phyloP scores from a whole-genome alignment of 495 filamentous ascomycete genomes.

The Hypoxylon rickii region DNA sequence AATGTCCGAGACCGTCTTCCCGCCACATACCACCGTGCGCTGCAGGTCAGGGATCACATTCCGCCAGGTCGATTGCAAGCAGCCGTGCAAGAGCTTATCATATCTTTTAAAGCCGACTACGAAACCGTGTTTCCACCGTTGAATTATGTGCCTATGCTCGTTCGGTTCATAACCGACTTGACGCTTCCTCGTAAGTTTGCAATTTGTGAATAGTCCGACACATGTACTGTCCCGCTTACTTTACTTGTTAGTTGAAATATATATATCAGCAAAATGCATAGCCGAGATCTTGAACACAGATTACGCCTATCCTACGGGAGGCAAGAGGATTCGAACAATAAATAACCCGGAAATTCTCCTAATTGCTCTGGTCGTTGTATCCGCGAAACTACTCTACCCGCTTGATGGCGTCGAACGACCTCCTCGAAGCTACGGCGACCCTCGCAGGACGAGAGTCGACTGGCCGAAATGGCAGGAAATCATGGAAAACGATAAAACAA shows the following conservation, averaged over 20 bases:
- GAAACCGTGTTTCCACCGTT: constrained; percentile 72
- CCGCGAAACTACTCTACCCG: constrained; percentile 78
- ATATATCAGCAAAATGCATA: constrained; percentile 63
- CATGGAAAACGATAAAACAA: constrained; percentile 44
- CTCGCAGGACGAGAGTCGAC: constrained; percentile 64
- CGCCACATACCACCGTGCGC: constrained; percentile 56
- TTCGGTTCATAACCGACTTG: constrained; percentile 71
- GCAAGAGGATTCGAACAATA: constrained; percentile 39
- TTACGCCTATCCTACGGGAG: constrained; percentile 58
- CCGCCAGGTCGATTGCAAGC: constrained; percentile 62
- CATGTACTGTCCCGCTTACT: constrained; percentile 18
- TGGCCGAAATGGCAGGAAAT: constrained; percentile 72
- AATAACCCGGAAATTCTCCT: constrained; percentile 74
- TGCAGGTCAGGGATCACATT: constrained; percentile 61
- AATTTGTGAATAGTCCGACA: neutral
- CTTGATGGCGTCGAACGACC: constrained; percentile 66
- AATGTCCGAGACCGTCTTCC: constrained; percentile 69
- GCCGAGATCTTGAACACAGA: constrained; percentile 58
- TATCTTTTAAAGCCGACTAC: constrained; percentile 69
- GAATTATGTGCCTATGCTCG: constrained; percentile 68
- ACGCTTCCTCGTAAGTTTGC: constrained; percentile 74
- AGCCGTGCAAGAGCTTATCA: constrained; percentile 60
- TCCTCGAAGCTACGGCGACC: constrained; percentile 61
- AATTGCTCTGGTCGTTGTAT: constrained; percentile 71
- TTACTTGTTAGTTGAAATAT: constrained; percentile 63